Conservation (phyloP, 345 rosid species). For the Euphorbia pulcherrima region DNA sequence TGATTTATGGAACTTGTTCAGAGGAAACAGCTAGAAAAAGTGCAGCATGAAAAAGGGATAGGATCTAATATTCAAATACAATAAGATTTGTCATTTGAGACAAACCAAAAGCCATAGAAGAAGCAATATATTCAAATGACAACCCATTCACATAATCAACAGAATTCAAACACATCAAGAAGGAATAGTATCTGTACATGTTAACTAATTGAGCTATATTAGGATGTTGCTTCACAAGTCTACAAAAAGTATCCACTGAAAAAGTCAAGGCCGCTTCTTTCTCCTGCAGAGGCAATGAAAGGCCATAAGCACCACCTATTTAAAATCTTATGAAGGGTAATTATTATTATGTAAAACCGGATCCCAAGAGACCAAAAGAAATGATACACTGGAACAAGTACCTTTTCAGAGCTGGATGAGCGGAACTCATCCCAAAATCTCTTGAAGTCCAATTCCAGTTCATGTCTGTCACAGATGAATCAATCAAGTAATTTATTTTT, state of each 20-base stretch:
- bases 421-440: slow-evolving; percentile 99
- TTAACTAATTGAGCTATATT: slow-evolving; percentile 93
- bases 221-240: slow-evolving; percentile 92
- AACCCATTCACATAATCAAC: neutral
- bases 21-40: neutral
- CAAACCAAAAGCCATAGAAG: neutral
- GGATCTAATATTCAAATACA: neutral
- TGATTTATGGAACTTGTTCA: neutral
- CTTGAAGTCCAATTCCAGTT: slow-evolving; percentile 95
- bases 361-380: neutral
- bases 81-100: neutral
- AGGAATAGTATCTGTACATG: slow-evolving; percentile 51
- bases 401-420: slow-evolving; percentile 96
- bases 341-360: neutral
- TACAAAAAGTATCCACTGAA: slow-evolving; percentile 90
- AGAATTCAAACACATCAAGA: slow-evolving; percentile 4
- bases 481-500: neutral
- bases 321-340: neutral
- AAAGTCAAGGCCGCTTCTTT: slow-evolving; percentile 95
- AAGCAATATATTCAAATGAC: neutral
- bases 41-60: neutral
- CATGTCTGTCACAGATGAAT: slow-evolving; percentile 55
- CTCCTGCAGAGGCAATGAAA: slow-evolving; percentile 65
- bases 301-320: slow-evolving; percentile 20
- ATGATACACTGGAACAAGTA: slow-evolving; percentile 17